A percentile compares a stretch with the other conserved stretches of the same genome.
Conservation (phyloP, 108 stramenopile species). For the Pseudonitzschia multiseries region DNA sequence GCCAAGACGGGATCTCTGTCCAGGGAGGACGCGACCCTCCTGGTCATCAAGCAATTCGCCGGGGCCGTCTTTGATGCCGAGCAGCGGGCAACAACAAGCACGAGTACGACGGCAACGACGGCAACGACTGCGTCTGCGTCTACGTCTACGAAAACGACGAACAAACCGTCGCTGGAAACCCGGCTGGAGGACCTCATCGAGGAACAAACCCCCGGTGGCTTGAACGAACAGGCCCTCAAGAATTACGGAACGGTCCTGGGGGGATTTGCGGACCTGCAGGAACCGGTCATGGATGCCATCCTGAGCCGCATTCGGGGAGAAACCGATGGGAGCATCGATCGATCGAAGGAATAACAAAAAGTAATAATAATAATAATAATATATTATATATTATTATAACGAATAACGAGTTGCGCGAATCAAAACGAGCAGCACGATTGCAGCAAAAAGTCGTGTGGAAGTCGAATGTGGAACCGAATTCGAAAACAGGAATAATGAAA, state of each 20-base stretch:
- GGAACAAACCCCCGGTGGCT: slow-evolving; percentile 85
- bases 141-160: too few species aligned
- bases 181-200: slow-evolving; percentile 72
- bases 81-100: too few species aligned
- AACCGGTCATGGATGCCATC: slow-evolving; percentile 63
- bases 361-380: too few species aligned
- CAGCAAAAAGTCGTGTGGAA: too few species aligned
- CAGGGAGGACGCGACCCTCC: slow-evolving; percentile 35
- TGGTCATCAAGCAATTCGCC: slow-evolving; percentile 55
- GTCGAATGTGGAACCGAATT: too few species aligned
- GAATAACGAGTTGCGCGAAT: not conserved
- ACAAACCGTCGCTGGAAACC: slow-evolving; percentile 18
- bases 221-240: slow-evolving; percentile 75
- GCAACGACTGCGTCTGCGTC: too few species aligned
- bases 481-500: too few species aligned
- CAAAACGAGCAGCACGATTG: too few species aligned
- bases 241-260: slow-evolving; percentile 58
- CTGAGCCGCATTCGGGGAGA: slow-evolving; percentile 59
- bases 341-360: too few species aligned
- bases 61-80: slow-evolving; percentile 68
- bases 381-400: too few species aligned
- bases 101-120: too few species aligned
- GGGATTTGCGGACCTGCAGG: slow-evolving; percentile 46
- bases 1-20: slow-evolving; percentile 42
- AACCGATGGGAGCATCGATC: slow-evolving; percentile 43